Conservation (phyloP, 345 rosid species). For the Linum tenue region DNA sequence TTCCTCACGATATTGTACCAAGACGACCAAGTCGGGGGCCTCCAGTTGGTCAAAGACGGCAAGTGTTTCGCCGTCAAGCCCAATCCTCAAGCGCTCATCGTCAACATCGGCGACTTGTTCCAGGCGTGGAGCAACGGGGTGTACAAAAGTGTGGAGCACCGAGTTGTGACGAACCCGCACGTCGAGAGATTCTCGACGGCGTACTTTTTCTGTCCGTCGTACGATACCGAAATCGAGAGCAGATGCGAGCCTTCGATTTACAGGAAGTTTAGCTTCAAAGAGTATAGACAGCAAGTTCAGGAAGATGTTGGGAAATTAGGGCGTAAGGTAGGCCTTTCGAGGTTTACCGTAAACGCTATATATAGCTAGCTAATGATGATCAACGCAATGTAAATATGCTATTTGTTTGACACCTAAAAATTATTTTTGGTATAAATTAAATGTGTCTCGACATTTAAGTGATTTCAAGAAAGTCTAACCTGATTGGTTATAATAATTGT, state of each 20-base stretch:
- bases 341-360: constrained; percentile 22
- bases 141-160: constrained; percentile 55
- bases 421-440: no score
- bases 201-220: constrained; percentile 50
- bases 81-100: constrained; percentile 39
- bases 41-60: constrained; percentile 49
- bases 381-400: no score
- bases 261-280: constrained; percentile 47
- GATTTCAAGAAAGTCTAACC: no score
- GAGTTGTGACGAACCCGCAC: constrained; percentile 44
- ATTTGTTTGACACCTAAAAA: no score
- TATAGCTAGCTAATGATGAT: no score
- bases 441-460: no score
- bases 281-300: constrained; percentile 41
- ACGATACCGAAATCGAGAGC: constrained; percentile 41
- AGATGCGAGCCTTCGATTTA: constrained; percentile 33
- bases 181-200: constrained; percentile 53
- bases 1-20: constrained; percentile 54
- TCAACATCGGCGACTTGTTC: constrained; percentile 71
- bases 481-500: no score
- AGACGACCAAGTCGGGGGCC: constrained; percentile 63
- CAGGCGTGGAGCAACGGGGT: constrained; percentile 75
- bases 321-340: constrained; percentile 63
- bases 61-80: constrained; percentile 60
- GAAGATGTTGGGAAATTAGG: constrained; percentile 55